A percentile compares a stretch with the other conserved stretches of the same genome.
phyloP scores from a whole-genome alignment of 2,329 filamentous ascomycete genomes.

The Hyphodiscus sp. region DNA sequence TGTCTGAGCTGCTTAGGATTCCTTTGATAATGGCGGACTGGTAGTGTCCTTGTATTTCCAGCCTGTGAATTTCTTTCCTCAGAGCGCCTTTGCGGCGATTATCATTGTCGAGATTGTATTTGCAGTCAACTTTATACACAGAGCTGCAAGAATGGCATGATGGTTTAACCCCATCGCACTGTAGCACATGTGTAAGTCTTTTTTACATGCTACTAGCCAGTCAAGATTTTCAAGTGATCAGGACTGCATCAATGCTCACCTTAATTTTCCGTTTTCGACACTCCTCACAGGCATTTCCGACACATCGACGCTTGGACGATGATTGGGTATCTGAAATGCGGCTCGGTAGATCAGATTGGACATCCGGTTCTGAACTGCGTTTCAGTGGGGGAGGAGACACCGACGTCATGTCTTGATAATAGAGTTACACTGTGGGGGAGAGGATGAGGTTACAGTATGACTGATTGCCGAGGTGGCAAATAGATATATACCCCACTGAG shows the following conservation, averaged over 20 bases:
- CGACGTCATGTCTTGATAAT: no score
- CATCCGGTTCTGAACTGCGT: no score
- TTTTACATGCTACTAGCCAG: no score
- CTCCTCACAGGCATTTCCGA: constrained; percentile 18
- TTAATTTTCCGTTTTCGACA: constrained; percentile 21
- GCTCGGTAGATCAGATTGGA: no score
- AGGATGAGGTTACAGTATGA: no score
- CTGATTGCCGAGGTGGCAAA: no score
- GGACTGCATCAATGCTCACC: constrained; percentile 3
- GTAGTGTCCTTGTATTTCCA: constrained; percentile 6
- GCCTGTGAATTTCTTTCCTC: constrained; percentile 23
- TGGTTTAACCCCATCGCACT: constrained; percentile 44
- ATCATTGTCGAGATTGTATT: constrained; percentile 43
- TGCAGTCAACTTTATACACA: constrained; percentile 43
- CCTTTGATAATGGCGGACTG: constrained; percentile 30
- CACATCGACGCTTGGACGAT: constrained; percentile 11
- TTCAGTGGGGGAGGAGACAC: no score
- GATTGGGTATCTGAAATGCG: not conserved
- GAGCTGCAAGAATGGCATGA: constrained; percentile 44
- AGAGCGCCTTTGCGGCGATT: constrained; percentile 37
- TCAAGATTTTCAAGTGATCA: no score
- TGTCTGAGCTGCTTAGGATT: constrained; percentile 38
- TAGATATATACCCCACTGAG: no score
- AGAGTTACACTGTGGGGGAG: no score
- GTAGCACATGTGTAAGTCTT: not conserved